phyloP scores from a whole-genome alignment of 1,139 yeast species.

The Arxiozyma slooffiae region DNA sequence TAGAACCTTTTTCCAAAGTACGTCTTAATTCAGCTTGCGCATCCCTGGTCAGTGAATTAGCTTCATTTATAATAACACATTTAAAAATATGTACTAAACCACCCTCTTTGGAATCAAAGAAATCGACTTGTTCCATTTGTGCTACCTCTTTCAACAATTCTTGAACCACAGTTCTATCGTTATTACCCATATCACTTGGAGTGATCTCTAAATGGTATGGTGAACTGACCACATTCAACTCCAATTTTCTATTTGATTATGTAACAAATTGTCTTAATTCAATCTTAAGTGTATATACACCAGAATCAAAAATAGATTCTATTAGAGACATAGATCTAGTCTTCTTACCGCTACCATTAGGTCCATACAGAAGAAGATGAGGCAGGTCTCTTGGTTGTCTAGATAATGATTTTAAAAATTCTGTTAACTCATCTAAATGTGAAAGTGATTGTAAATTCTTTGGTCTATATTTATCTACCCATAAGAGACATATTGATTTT shows the following conservation, averaged over 20 bases:
- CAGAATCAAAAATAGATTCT: conserved; percentile 71
- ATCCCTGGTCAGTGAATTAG: conserved; percentile 96
- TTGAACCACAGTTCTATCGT: conserved; percentile 89
- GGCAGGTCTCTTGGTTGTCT: conserved; percentile 58
- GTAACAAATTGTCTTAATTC: conserved; percentile 81
- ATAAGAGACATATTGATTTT: conserved; percentile 57
- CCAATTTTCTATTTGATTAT: conserved; percentile 62
- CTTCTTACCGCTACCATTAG: conserved; percentile 94
- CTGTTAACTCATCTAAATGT: conserved; percentile 58
- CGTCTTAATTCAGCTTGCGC: conserved; percentile 96
- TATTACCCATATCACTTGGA: conserved; percentile 93
- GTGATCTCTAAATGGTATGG: conserved; percentile 90
- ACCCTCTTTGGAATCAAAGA: conserved; percentile 22
- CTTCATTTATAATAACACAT: conserved; percentile 88
- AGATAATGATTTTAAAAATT: conserved; percentile 49
- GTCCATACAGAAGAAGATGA: conserved; percentile 84
- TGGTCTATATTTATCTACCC: conserved; percentile 96
- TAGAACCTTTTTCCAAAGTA: conserved; percentile 94
- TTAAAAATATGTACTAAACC: conserved; percentile 59
- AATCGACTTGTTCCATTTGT: conserved; percentile 85
- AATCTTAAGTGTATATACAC: conserved; percentile 75
- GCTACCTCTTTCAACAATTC: conserved; percentile 90
- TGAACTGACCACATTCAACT: conserved; percentile 82
- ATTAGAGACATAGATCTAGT: conserved; percentile 81
- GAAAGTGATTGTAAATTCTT: conserved; percentile 51